Base-by-base conservation (phyloP, 208 protist species). In the Trichomonas gallinae region DNA sequence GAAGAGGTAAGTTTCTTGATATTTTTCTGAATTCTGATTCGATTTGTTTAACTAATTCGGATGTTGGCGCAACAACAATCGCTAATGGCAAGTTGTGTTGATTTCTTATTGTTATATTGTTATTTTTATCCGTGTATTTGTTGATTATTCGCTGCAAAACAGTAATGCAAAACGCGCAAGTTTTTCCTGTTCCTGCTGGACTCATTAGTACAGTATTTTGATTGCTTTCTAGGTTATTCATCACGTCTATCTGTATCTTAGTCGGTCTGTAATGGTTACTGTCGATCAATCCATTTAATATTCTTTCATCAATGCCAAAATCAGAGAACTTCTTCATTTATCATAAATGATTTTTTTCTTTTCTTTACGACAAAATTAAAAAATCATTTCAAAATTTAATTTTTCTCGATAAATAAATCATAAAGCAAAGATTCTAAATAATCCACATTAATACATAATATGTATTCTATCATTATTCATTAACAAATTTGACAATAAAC, bases 121-220 rank as follows among this genome's bases (percentile, higher is more conserved):
- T 34, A 36, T 93, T 21, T 48, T 93, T 58, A 0, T 34, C 10
- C 15, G 21, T 48, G 44, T 93, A 93, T 51, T 93, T 93, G 34
- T 44, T 26, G 21, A 26, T 26, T 38, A 93, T 93, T 21, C 11
- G 0, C 4, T 93, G 8, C 3, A 93, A 21, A 8, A 93, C 34
- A 38, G 34, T 38, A 38, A 93, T 51, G 8, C n/a, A 51, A 51
- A 58, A 93, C 13, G 87, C 87, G 38, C 87, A 93, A 38, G 87
- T 93, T 93, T 93, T 93, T n/a, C 87, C 87, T 38, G 87, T 93
- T 48, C 87, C 87, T 38, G 87, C 44, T 6, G 87, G 87, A 40
- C 40, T 48, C 26, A 58, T 31, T 51, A 93, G 51, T 4, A 93
- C 46, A 17, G 46, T n/a, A n/a, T 42, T 42, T 36, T 34, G 8